Evolutionary conservation across 2,329 filamentous ascomycete genomes (phyloP).

Genomic region (Penicillium sp.): DNA sequence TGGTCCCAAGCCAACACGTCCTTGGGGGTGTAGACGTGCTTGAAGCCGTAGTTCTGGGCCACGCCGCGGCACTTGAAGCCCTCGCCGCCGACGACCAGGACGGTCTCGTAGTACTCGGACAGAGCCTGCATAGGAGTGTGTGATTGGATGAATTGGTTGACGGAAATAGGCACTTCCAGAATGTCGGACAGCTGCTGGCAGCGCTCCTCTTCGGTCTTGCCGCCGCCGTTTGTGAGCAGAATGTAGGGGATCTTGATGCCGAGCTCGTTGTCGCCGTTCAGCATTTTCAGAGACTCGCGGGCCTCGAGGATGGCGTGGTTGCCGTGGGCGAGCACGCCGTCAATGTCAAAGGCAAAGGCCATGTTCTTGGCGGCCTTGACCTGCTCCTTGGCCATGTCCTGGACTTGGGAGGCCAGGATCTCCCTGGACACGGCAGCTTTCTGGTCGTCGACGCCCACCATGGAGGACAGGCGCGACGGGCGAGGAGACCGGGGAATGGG

Average conservation of each 20-base stretch:
- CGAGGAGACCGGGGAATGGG: constrained; percentile 70
- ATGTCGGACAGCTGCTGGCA: constrained; percentile 65
- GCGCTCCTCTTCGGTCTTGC: constrained; percentile 64
- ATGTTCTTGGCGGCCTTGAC: constrained; percentile 70
- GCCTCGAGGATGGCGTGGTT: constrained; percentile 67
- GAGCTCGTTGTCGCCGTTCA: constrained; percentile 72
- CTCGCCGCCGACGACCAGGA: constrained; percentile 71
- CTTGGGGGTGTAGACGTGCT: constrained; percentile 68
- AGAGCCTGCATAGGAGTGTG: constrained; percentile 74
- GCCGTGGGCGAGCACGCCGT: constrained; percentile 71
- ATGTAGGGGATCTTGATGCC: constrained; percentile 75
- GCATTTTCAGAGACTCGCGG: constrained; percentile 62
- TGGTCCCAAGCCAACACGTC: constrained; percentile 68
- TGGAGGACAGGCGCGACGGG: constrained; percentile 63
- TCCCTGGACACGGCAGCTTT: constrained; percentile 60
- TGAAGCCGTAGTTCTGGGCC: constrained; percentile 69
- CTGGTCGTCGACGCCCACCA: constrained; percentile 47
- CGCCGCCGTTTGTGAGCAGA: constrained; percentile 70
- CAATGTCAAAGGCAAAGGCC: constrained; percentile 68
- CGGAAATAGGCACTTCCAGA: constrained; percentile 60
- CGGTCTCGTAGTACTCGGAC: constrained; percentile 71
- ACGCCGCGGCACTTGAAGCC: constrained; percentile 71
- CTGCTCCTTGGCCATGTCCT: constrained; percentile 63
- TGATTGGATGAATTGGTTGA: constrained; percentile 72
- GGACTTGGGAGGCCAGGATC: constrained; percentile 66